A percentile compares a stretch with the other conserved stretches of the same genome.
Evolutionary conservation across 148 eudicot species (phyloP).

Genomic region (Dysphania ambrosioides): DNA sequence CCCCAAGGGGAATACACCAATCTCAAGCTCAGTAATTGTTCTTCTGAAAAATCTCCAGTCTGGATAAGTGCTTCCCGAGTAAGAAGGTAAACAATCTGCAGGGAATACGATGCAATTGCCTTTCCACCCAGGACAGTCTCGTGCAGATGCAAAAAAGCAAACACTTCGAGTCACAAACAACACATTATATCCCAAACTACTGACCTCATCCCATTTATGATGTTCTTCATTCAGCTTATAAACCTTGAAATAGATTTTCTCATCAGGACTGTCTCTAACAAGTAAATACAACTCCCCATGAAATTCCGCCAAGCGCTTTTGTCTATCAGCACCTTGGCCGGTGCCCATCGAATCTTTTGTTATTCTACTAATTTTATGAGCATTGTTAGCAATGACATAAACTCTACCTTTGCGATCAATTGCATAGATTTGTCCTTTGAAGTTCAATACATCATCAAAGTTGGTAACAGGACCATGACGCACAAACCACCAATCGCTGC

Average conservation of each 20-base stretch:
- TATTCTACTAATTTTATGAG: neutral
- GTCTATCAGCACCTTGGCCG: slow-evolving; percentile 1
- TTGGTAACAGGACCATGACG: slow-evolving; percentile 23
- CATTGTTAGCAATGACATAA: slow-evolving; percentile 3
- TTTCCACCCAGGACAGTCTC: slow-evolving; percentile 25
- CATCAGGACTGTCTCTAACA: slow-evolving; percentile 13
- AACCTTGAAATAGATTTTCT: slow-evolving; percentile 13
- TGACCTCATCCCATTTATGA: slow-evolving; percentile 21
- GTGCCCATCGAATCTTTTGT: neutral
- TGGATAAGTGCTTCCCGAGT: slow-evolving; percentile 14
- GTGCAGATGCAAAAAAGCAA: slow-evolving; percentile 17
- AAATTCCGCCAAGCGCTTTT: slow-evolving; percentile 22
- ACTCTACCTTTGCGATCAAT: slow-evolving; percentile 28
- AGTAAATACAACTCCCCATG: slow-evolving; percentile 20
- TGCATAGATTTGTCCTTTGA: slow-evolving; percentile 17
- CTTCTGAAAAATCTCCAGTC: slow-evolving; percentile 16
- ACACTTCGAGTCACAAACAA: slow-evolving; percentile 22
- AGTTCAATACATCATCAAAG: slow-evolving; percentile 21
- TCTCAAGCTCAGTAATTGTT: slow-evolving; percentile 11
- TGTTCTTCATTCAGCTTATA: slow-evolving; percentile 19
- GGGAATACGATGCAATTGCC: slow-evolving; percentile 25
- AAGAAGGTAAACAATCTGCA: slow-evolving; percentile 14
- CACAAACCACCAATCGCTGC: slow-evolving; percentile 3
- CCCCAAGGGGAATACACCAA: slow-evolving; percentile 9
- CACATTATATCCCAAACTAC: slow-evolving; percentile 13